Evolutionary conservation across 495 filamentous ascomycete genomes (phyloP), one percentile per base, ranked within the genome.

Genomic region (Cercophora sp.): DNA sequence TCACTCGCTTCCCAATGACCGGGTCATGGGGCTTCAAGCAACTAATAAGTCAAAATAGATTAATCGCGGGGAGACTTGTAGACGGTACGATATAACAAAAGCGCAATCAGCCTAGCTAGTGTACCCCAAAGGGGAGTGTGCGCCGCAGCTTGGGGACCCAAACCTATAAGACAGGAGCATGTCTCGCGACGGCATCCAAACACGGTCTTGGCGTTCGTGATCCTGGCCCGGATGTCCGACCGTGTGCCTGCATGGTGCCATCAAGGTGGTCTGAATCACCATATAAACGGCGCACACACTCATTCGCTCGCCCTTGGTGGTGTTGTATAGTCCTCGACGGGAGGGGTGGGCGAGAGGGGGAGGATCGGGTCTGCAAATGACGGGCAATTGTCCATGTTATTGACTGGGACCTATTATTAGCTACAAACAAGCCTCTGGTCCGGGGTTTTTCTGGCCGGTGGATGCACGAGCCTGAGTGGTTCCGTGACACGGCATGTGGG

Each of bases 1-100:
- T 26, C 32, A 16, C 29, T 45, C 20, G 32, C 35, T 55, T 55
- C 46, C 52, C 53, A 55, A 49, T 26, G 42, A 49, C 53, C 53
- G 35, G 53, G 53, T 55, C 46, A 55, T 55, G 24, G 47, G 20
- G 22, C 5, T 25, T 2, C 35, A 19, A 24, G 16, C 20, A 13
- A 11, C 27, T 9, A 8, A 27, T n/a, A 44, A 11, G 46, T 13
- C 27, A n/a, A 25, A 43, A 16, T 43, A 55, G 27, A 51, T 44
- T 55, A 55, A 45, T 49, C 49, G 39, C 25, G 40, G 50, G 24
- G 19, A 29, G 31, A 27, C 20, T 27, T 47, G 10, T 10, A 16
- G 46, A 36, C 53, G 53, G 53, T 31, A 44, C 37, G 53, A 55
- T 50, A 55, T 44, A 55, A 44, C 34, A 20, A 16, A 23, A 19